A percentile compares a stretch with the other conserved stretches of the same genome.
Conservation (phyloP, 2,329 filamentous ascomycete species). For the Iodosphaeria phyllophila region DNA sequence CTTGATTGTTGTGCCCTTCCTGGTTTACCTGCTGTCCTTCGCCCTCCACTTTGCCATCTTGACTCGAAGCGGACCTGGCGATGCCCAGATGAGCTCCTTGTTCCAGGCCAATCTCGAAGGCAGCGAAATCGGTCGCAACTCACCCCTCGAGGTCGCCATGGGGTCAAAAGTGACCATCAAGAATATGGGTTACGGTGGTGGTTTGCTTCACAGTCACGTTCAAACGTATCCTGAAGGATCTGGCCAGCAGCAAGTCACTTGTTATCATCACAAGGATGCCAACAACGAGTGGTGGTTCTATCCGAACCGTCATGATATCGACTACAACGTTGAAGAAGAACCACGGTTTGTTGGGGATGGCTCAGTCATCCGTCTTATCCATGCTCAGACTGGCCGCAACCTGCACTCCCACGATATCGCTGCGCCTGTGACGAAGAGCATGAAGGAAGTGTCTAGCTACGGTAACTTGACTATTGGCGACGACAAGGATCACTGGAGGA, state of each 20-base stretch:
- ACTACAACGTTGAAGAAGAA: slow-evolving; percentile 53
- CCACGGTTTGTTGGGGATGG: slow-evolving; percentile 64
- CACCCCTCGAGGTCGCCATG: slow-evolving; percentile 75
- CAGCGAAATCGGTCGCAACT: slow-evolving; percentile 86
- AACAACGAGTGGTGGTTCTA: slow-evolving; percentile 99
- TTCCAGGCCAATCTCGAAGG: slow-evolving; percentile 95
- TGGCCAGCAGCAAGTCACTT: slow-evolving; percentile 87
- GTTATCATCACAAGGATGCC: slow-evolving; percentile 98
- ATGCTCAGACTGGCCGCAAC: slow-evolving; percentile 91
- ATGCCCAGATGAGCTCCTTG: slow-evolving; percentile 99
- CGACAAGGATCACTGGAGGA: slow-evolving; percentile 91
- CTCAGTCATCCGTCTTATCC: slow-evolving; percentile 68
- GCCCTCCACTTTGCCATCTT: slow-evolving; percentile 87
- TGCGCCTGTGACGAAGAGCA: slow-evolving; percentile 74
- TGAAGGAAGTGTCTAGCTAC: slow-evolving; percentile 88
- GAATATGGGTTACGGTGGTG: slow-evolving; percentile 98
- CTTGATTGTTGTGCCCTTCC: slow-evolving; percentile 71
- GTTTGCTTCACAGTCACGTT: slow-evolving; percentile 87
- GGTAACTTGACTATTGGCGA: slow-evolving; percentile 91
- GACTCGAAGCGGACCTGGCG: slow-evolving; percentile 82
- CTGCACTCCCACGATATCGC: slow-evolving; percentile 84
- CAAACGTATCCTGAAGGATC: slow-evolving; percentile 94
- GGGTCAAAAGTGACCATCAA: slow-evolving; percentile 87
- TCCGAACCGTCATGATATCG: slow-evolving; percentile 62
- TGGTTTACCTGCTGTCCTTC: slow-evolving; percentile 93